Percentiles rank a stretch among this genome's conserved stretches.
These are phyloP conservation scores for Leccinum broughii DNA, from an alignment of 768 basidiomycete genomes.

Conservation along the genomic window DNA sequence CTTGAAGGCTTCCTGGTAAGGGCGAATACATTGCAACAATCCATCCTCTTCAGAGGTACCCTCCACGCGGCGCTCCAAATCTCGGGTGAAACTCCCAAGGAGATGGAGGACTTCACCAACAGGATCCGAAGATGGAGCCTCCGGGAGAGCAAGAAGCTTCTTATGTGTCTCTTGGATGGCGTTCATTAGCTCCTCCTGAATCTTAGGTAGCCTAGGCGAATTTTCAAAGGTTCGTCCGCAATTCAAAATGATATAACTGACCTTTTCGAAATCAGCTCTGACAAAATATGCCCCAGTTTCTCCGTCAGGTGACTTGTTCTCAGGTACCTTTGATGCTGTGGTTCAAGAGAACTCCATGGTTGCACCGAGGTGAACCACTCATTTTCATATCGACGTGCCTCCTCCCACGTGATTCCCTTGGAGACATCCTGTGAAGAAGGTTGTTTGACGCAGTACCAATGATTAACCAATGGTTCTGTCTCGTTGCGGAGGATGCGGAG, in stretches of 20 bases:
- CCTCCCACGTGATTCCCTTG: constrained; percentile 46
- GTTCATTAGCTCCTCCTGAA: constrained; percentile 56
- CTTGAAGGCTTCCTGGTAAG: constrained; percentile 49
- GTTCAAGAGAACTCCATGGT: constrained; percentile 58
- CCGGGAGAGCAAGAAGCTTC: constrained; percentile 40
- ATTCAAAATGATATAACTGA: constrained; percentile 25
- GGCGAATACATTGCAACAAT: constrained; percentile 55
- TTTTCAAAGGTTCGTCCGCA: background rate
- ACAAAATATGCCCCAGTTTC: constrained; percentile 58
- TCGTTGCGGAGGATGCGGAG: constrained; percentile 56
- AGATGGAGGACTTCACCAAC: constrained; percentile 54
- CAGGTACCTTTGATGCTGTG: constrained; percentile 50
- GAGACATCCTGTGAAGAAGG: constrained; percentile 31
- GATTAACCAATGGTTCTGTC: constrained; percentile 31
- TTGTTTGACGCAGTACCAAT: constrained; percentile 44
- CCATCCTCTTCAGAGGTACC: constrained; percentile 55
- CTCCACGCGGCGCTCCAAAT: constrained; percentile 46
- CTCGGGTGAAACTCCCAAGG: constrained; percentile 47
- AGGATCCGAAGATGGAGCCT: constrained; percentile 55
- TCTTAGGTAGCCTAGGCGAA: constrained; percentile 54
- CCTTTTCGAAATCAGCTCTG: constrained; percentile 63
- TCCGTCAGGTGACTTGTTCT: constrained; percentile 58
- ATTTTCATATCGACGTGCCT: constrained; percentile 58
- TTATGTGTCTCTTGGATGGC: constrained; percentile 42
- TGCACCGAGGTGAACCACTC: constrained; percentile 53